Base-by-base conservation (phyloP, 768 basidiomycete species). In the Leccinum aurantiacum region DNA sequence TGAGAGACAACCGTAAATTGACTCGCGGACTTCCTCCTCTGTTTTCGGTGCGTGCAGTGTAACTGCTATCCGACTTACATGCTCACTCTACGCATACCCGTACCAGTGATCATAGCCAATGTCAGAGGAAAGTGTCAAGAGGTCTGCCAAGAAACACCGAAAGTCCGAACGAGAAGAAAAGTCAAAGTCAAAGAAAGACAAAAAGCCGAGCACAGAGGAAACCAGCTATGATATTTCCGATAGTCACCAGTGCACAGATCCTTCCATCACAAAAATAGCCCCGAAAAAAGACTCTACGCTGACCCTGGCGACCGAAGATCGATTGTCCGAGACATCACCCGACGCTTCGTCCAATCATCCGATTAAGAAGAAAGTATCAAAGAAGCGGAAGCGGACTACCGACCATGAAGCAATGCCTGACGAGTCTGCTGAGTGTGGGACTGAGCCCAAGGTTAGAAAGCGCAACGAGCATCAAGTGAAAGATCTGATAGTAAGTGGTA, bases 311-410 rank as follows among this genome's bases (percentile, higher is more conserved):
- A 46, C 41, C 14, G 48, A 48, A 0, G 55, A 25, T 41, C 55
- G 19, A 22, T 9, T 11, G 9, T 44, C 60, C 38, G 35, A 9
- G 17, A n/a, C 50, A 31, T 22, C 29, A 38, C 37, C 25, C 19
- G 27, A 49, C 44, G 27, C 41, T 10, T 13, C 53, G 13, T 29
- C 50, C 10, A 31, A 54, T 13, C n/a, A 4, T 44, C 33, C 19
- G n/a, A 22, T 24, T 10, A 35, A 56, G 44, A 47, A 24, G 53
- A 57, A 61, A 46, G n/a, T 6, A 14, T 54, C 63, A 33, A 58
- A n/a, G 60, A 70, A 64, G 57, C 66, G 60, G 47, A 67, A 62
- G 51, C 50, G 64, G 61, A 41, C 46, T 3, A 19, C n/a, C 41
- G 27, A 37, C 35, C 55, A 29, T 49, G 57, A 56, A 49, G 52